phyloP scores from a whole-genome alignment of 768 basidiomycete genomes.

The Boletus barrowsii region DNA sequence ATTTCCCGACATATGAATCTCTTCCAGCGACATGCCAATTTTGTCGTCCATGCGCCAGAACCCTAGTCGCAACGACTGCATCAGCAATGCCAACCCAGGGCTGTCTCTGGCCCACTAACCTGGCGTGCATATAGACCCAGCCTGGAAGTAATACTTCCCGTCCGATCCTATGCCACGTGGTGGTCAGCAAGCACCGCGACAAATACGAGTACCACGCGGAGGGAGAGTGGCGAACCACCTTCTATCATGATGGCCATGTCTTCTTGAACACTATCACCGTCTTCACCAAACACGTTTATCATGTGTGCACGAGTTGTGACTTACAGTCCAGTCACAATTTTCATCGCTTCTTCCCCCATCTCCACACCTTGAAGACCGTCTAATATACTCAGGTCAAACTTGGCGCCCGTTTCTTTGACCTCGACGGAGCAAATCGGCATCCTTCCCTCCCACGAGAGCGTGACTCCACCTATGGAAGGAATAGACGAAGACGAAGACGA shows the following conservation, averaged over 20 bases:
- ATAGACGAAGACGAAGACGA: background rate
- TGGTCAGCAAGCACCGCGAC: constrained; percentile 17
- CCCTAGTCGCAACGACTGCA: constrained; percentile 38
- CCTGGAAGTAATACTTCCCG: constrained; percentile 72
- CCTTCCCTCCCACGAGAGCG: constrained; percentile 40
- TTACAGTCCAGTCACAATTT: constrained; percentile 59
- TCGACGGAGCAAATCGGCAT: constrained; percentile 51
- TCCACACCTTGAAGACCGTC: constrained; percentile 17
- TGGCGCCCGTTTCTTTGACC: constrained; percentile 46
- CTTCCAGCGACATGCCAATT: constrained; percentile 66
- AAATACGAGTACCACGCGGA: constrained; percentile 8
- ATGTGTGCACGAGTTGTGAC: constrained; percentile 24
- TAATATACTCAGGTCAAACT: constrained; percentile 46
- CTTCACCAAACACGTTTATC: constrained; percentile 5
- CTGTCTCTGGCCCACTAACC: constrained; percentile 37
- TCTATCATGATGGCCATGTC: constrained; percentile 61
- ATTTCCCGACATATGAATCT: constrained; percentile 67
- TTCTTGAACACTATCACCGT: constrained; percentile 46
- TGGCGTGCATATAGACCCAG: constrained; percentile 63
- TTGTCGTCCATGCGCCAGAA: constrained; percentile 78
- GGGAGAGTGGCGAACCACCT: constrained; percentile 34
- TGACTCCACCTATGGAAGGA: constrained; percentile 22
- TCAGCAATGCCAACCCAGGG: background rate
- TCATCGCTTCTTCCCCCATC: constrained; percentile 51
- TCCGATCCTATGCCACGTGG: constrained; percentile 47